Evolutionary conservation across 306 rosid species (phyloP).

Genomic region (Styphnolobium japonicum): DNA sequence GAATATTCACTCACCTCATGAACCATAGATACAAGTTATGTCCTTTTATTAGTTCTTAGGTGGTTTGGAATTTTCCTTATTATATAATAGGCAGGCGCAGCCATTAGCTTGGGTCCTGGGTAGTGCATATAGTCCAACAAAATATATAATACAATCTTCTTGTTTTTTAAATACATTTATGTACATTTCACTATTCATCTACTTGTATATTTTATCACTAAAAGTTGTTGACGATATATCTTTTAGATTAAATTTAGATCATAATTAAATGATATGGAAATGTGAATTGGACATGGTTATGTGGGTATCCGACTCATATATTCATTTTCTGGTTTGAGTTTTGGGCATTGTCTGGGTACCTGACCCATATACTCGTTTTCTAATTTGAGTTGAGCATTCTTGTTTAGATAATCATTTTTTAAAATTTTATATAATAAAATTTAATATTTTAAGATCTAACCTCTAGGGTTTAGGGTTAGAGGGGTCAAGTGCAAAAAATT

Average conservation of each 20-base stretch:
- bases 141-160: neutral
- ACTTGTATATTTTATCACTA: neutral
- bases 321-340: neutral
- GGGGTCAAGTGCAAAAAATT: too few species aligned
- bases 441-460: too few species aligned
- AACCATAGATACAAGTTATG: too few species aligned
- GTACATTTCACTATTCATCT: neutral
- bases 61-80: too few species aligned
- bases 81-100: too few species aligned
- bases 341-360: neutral
- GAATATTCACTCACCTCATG: neutral
- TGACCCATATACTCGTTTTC: neutral
- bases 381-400: neutral
- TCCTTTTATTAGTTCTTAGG: too few species aligned
- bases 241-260: neutral
- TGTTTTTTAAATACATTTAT: neutral
- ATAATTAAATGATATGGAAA: neutral
- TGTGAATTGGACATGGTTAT: neutral
- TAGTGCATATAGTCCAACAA: neutral
- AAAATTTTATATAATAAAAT: neutral
- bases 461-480: too few species aligned
- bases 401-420: neutral
- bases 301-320: neutral
- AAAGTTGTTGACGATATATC: neutral
- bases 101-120: neutral